These are phyloP conservation scores for Curvularia sp. DNA, from an alignment of 2,329 filamentous ascomycete species.

Conservation along the genomic window DNA sequence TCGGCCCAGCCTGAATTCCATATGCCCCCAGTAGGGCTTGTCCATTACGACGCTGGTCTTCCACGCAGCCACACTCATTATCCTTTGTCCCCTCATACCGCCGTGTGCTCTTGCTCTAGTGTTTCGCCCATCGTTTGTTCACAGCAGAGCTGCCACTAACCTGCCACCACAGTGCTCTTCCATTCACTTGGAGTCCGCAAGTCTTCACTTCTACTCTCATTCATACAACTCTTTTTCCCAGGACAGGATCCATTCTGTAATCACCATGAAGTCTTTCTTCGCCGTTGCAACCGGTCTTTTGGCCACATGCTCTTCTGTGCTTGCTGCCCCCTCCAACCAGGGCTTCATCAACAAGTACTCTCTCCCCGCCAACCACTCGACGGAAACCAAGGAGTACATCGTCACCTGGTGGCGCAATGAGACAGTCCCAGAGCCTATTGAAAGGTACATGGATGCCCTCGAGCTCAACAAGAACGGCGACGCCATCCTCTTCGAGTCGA, in stretches of 20 bases:
- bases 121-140: conserved; percentile 19
- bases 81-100: conserved; percentile 11
- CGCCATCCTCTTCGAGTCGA: conserved; percentile 45
- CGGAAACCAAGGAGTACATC: conserved; percentile 41
- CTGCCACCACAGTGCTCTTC: conserved; percentile 29
- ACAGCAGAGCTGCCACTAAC: conserved; percentile 26
- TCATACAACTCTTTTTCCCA: conserved; percentile 21
- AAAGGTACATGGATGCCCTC: conserved; percentile 26
- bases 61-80: conserved; percentile 4
- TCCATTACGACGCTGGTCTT: background rate
- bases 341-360: conserved; percentile 38
- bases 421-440: conserved; percentile 15
- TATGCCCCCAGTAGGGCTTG: conserved; percentile 10
- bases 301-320: conserved; percentile 30
- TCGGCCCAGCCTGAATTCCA: background rate
- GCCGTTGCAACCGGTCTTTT: conserved; percentile 38
- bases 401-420: conserved; percentile 33
- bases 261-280: conserved; percentile 43
- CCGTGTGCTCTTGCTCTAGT: conserved; percentile 9
- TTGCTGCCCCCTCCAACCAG: conserved; percentile 25
- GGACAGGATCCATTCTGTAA: conserved; percentile 37
- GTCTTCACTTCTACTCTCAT: conserved; percentile 21
- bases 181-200: conserved; percentile 29
- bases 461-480: conserved; percentile 44
- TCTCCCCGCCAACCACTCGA: conserved; percentile 35